Conservation (phyloP, 1,139 yeast species). For the Saccharomyces hybrid region DNA sequence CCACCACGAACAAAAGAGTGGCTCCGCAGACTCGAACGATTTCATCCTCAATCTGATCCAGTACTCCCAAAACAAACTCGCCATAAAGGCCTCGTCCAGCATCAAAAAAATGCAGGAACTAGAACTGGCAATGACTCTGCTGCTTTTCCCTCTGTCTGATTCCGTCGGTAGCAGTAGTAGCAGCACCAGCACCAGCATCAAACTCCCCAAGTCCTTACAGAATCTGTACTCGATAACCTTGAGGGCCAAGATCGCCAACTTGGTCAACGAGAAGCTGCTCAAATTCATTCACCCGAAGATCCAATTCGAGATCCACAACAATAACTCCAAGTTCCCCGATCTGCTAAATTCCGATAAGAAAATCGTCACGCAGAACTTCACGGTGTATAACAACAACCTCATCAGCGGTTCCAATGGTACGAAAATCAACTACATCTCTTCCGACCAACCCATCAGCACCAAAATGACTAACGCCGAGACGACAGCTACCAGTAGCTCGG, state of each 20-base stretch:
- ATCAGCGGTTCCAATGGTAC: slow-evolving; percentile 8
- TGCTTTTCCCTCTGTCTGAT: slow-evolving; percentile 42
- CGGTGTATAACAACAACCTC: background rate
- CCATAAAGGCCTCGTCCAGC: slow-evolving; percentile 49
- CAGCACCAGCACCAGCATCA: slow-evolving; percentile 10
- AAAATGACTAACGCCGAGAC: background rate
- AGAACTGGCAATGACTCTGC: slow-evolving; percentile 62
- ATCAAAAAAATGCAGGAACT: slow-evolving; percentile 49
- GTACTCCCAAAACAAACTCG: slow-evolving; percentile 55
- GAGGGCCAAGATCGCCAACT: slow-evolving; percentile 49
- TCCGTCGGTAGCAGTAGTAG: slow-evolving; percentile 26
- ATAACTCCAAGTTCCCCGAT: slow-evolving; percentile 15
- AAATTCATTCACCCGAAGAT: slow-evolving; percentile 21
- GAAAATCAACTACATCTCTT: background rate
- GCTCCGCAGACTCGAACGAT: slow-evolving; percentile 26
- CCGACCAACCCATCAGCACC: background rate
- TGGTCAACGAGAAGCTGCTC: slow-evolving; percentile 43
- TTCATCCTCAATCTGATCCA: slow-evolving; percentile 51
- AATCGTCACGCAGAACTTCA: background rate
- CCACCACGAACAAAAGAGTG: slow-evolving; percentile 33
- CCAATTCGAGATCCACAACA: slow-evolving; percentile 6
- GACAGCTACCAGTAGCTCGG: no score
- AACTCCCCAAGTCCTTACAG: slow-evolving; percentile 47
- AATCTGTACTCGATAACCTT: slow-evolving; percentile 47
- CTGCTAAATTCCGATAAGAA: slow-evolving; percentile 6